Conservation (phyloP, 2,329 filamentous ascomycete species). For the Chaetothyriales sp. region DNA sequence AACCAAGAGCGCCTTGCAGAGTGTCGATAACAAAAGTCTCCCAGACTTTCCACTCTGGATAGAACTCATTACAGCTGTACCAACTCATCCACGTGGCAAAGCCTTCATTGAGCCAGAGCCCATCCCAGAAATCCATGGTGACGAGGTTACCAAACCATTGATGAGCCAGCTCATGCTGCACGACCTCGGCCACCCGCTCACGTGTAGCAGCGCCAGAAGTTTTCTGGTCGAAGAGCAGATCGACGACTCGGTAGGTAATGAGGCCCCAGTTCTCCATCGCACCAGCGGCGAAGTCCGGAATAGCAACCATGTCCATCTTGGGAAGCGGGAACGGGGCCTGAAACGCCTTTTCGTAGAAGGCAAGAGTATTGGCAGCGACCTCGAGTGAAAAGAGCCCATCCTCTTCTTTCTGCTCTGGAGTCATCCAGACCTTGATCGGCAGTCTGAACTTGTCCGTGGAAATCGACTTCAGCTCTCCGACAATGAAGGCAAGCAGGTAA, state of each 20-base stretch:
- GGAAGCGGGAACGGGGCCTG: constrained; percentile 74
- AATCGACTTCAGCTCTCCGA: constrained; percentile 86
- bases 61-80: constrained; percentile 91
- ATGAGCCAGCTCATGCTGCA: constrained; percentile 92
- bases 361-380: constrained; percentile 74
- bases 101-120: constrained; percentile 88
- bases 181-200: constrained; percentile 85
- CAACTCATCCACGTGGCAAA: constrained; percentile 88
- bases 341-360: constrained; percentile 92
- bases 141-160: constrained; percentile 98
- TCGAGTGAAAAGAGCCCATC: constrained; percentile 84
- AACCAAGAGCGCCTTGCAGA: constrained; percentile 69
- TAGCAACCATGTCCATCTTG: constrained; percentile 94
- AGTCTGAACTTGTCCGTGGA: constrained; percentile 86
- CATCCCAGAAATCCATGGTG: constrained; percentile 98
- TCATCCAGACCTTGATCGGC: constrained; percentile 86
- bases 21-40: constrained; percentile 88
- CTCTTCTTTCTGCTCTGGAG: constrained; percentile 76
- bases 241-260: constrained; percentile 86
- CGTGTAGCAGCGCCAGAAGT: constrained; percentile 77
- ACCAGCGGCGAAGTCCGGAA: constrained; percentile 88
- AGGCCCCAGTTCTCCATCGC: constrained; percentile 99
- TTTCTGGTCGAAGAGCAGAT: constrained; percentile 83
- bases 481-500: constrained; percentile 84
- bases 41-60: constrained; percentile 98